Conservation (phyloP, 2,329 filamentous ascomycete species). For the Rutstroemia sp. region DNA sequence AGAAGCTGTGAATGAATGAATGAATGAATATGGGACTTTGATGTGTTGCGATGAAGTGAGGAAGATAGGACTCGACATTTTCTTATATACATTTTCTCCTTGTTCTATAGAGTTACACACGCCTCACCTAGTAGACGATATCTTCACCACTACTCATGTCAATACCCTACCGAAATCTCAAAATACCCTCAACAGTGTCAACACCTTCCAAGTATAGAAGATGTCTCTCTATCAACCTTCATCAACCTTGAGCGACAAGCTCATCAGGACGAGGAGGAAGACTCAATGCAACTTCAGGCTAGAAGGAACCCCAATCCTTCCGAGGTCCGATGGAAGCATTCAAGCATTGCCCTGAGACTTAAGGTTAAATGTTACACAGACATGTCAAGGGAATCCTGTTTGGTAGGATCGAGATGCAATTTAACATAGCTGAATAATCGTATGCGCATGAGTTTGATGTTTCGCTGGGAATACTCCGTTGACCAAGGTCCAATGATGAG, state of each 20-base stretch:
- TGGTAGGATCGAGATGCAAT: neutral
- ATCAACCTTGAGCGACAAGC: neutral
- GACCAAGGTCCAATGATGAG: too few species aligned
- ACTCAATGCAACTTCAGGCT: too few species aligned
- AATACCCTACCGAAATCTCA: neutral
- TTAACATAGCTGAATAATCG: neutral
- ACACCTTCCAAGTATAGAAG: neutral
- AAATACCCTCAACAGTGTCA: neutral
- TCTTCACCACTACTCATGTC: too few species aligned
- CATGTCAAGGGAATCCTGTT: neutral
- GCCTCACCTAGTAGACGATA: too few species aligned
- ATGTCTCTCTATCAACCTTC: neutral
- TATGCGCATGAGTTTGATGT: too few species aligned
- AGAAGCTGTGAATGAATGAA: neutral
- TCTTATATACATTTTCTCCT: too few species aligned
- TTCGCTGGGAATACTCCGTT: too few species aligned
- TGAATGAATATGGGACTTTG: too few species aligned
- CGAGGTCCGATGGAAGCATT: neutral
- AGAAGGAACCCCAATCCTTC: neutral
- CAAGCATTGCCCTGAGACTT: neutral
- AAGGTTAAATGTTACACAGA: neutral
- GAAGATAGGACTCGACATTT: too few species aligned
- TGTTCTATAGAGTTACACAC: too few species aligned
- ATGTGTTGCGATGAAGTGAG: too few species aligned
- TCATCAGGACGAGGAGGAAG: neutral